A percentile compares a stretch with the other conserved stretches of the same genome.
Conservation (phyloP, 441 rosid genomes). For the Erodium trifolium region DNA sequence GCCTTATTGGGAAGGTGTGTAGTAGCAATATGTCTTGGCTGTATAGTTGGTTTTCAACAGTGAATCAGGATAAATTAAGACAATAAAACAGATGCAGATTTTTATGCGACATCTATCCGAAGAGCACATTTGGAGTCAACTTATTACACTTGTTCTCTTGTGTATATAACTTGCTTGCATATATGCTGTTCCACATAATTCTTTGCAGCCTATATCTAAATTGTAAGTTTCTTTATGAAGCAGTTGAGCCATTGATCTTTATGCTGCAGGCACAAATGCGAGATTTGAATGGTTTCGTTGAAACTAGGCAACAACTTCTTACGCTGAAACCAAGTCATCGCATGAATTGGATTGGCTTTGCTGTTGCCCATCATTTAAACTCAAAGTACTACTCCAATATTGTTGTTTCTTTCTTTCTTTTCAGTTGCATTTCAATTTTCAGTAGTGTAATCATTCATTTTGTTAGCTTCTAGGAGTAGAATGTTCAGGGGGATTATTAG, state of each 20-base stretch:
- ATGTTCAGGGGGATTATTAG: background rate
- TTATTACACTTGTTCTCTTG: background rate
- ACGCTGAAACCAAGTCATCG: slow-evolving; percentile 96
- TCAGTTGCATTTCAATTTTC: background rate
- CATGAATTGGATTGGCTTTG: slow-evolving; percentile 99
- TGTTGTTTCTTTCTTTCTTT: slow-evolving; percentile 6
- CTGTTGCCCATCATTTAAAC: slow-evolving; percentile 94
- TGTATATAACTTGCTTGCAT: slow-evolving; percentile 5
- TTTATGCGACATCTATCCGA: background rate
- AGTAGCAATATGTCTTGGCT: slow-evolving; percentile 5
- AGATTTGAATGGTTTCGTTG: slow-evolving; percentile 91
- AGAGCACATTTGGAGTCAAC: background rate
- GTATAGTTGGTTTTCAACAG: slow-evolving; percentile 4
- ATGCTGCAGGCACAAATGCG: slow-evolving; percentile 96
- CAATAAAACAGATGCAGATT: background rate
- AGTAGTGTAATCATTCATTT: background rate
- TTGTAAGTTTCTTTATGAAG: background rate
- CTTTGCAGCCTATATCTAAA: background rate
- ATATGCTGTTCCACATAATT: background rate
- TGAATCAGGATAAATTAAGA: background rate
- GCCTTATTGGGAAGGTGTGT: background rate
- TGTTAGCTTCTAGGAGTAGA: background rate
- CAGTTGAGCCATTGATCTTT: slow-evolving; percentile 5
- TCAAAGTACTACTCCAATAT: slow-evolving; percentile 48
- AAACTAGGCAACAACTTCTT: slow-evolving; percentile 94